Base-by-base conservation (phyloP, 352 stramenopile species). In the Globisporangium camurandrum region DNA sequence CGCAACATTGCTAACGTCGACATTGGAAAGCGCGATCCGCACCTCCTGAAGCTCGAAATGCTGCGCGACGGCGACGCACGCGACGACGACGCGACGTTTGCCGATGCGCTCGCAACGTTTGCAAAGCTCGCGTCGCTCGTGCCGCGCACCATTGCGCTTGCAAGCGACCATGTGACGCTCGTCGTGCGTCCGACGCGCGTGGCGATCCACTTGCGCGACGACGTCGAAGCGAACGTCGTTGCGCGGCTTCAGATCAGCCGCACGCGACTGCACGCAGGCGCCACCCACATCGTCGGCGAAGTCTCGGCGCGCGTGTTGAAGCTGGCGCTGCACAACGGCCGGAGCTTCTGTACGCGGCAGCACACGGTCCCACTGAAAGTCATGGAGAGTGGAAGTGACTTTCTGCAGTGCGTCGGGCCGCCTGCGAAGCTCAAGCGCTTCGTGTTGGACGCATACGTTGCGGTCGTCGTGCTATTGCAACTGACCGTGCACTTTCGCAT, bases 281-380 rank as follows among this genome's bases (percentile, higher is more conserved):
- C 77, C 1, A 50, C 54, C 2, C 69, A 55, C 19, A 69, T 91
- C 33, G 61, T 75, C 46, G 78, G 80, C 1, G 67, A 91, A 34
- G 64, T 95, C 12, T 83, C 88, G 1, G 71, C 74, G 22, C 67
- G 88, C 6, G 69, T 88, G 10, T 49, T 97, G 12, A 93, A 91
- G 56, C 44, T 97, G 19, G 82, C 81, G 6, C 66, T 96, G 9
- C 89, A 97, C 59, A 97, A 96, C 54, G 89, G 88, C 6, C 67
- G 87, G 4, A 83, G 74, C 41, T 89, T 95, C 39, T 64, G 74
- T 22, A 86, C 80, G 12, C 61, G 70, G 17, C 59, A 84, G 28
- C 69, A 81, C 40, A 89, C 62, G 3, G 54, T 95, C 5, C 64
- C 77, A 1, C 61, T 96, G 2, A 88, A 93, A 34, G 66, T 69